phyloP scores from a whole-genome alignment of 208 protist species.

The Leishmania guyanensis region DNA sequence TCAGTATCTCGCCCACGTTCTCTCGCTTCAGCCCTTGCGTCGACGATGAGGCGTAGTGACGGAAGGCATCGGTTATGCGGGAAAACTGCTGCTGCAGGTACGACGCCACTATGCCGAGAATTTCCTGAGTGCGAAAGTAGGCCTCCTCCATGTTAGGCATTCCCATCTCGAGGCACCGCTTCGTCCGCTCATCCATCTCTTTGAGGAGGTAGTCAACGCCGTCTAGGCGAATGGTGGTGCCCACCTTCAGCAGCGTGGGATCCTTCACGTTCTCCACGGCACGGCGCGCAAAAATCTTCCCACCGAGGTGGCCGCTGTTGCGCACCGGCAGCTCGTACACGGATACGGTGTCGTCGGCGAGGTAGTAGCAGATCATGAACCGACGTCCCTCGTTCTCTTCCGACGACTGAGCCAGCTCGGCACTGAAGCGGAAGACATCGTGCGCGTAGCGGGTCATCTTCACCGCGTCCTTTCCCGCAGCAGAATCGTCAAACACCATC shows the following conservation, averaged over 20 bases:
- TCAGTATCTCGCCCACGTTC: conserved; percentile 67
- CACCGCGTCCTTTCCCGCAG: conserved; percentile 65
- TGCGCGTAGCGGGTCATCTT: conserved; percentile 87
- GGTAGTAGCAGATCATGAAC: conserved; percentile 94
- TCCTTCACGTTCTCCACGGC: conserved; percentile 59
- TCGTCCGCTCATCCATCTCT: conserved; percentile 79
- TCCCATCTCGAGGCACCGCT: conserved; percentile 72
- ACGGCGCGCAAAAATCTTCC: conserved; percentile 90
- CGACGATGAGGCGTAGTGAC: conserved; percentile 69
- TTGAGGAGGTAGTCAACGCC: conserved; percentile 66
- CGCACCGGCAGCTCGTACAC: conserved; percentile 88
- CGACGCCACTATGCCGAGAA: conserved; percentile 66
- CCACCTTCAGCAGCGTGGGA: conserved; percentile 71
- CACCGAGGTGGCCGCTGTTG: conserved; percentile 95
- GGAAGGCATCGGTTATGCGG: conserved; percentile 76
- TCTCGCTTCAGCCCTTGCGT: conserved; percentile 56
- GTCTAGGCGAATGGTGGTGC: conserved; percentile 59
- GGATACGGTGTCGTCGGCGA: conserved; percentile 95
- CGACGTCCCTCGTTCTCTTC: conserved; percentile 64
- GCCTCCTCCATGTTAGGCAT: conserved; percentile 73
- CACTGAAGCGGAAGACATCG: conserved; percentile 92
- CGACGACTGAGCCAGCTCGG: conserved; percentile 52
- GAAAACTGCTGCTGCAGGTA: conserved; percentile 68
- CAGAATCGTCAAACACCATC: conserved; percentile 71
- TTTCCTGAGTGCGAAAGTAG: conserved; percentile 68